Base-by-base conservation (phyloP, 441 rosid genomes). In the Erodium texanum region DNA sequence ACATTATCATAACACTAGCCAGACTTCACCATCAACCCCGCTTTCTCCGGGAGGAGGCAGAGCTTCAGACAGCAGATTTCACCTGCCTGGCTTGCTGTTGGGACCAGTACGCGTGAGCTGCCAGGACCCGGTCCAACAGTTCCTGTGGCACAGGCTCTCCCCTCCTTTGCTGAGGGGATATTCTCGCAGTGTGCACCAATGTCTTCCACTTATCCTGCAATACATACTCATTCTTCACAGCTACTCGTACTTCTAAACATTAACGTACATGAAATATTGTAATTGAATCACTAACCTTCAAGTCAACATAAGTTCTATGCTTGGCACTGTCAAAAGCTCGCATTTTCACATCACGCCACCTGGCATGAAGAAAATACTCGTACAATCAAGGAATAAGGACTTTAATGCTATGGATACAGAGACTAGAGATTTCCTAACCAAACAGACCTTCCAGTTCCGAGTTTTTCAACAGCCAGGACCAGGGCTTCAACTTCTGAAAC, bases 121-220 rank as follows among this genome's bases (percentile, higher is more conserved):
- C 79, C 50, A 92, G 78, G 24, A 95, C 99, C 74, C 99, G 75
- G 81, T 95, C 92, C 70, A 94, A 65, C 59, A 94, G 93, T 72
- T 90, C 98, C 80, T 94, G 97, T 0, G 99, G 98, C 24, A 94
- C 98, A 10, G 98, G 96, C 84, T 90, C 97, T 74, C 97, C 98
- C 81, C 99, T 85, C 84, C 99, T 87, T 80, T 95, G 99, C 66
- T 89, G 98, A 7, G 97, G 99, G 48, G 97, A 83, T 79, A 92
- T 95, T 80, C 87, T 90, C 43, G 98, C 95, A 4, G 97, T 95
- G 81, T 92, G 98, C 73, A 95, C 95, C 62, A 95, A 85, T 9
- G 98, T 92, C 82, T 92, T 95, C 99, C 99, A 95, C 73, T 95
- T 95, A 78, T 95, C 99, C 98, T 93, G 83, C 59, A 68, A 64